phyloP scores from a whole-genome alignment of 192 early-diverging fungal species.

The Phlyctochytrium arcticum region DNA sequence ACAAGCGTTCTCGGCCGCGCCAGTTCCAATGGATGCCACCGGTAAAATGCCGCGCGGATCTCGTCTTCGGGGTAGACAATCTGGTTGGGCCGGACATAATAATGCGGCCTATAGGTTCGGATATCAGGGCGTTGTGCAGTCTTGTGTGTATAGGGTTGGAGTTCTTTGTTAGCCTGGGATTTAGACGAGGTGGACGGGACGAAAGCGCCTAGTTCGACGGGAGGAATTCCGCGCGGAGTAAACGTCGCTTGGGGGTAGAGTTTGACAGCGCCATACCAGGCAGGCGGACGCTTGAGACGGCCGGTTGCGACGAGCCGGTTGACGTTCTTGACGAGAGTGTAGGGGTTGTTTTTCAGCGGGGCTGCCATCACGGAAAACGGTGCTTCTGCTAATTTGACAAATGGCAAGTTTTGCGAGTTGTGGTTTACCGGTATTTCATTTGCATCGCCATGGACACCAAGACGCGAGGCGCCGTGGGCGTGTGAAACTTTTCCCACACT shows the following conservation, averaged over 20 bases:
- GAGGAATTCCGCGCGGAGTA: slow-evolving; percentile 4
- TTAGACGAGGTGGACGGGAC: no score
- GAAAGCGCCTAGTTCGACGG: slow-evolving; percentile 12
- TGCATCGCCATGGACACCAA: no score
- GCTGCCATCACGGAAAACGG: no score
- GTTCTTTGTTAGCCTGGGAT: no score
- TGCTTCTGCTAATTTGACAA: no score
- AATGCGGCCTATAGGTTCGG: slow-evolving; percentile 17
- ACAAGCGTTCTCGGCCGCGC: slow-evolving; percentile 64
- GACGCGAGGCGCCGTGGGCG: no score
- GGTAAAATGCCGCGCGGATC: slow-evolving; percentile 81
- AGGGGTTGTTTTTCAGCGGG: slow-evolving; percentile 22
- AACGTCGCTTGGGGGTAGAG: slow-evolving; percentile 5
- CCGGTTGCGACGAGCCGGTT: not conserved
- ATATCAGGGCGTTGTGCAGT: not conserved
- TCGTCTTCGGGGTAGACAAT: slow-evolving; percentile 89
- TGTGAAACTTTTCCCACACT: no score
- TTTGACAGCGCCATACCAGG: slow-evolving; percentile 16
- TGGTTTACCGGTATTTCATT: no score
- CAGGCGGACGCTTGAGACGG: not conserved
- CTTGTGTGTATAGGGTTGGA: not conserved
- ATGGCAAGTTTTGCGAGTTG: no score
- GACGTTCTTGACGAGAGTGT: slow-evolving; percentile 19
- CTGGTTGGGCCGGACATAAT: slow-evolving; percentile 13
- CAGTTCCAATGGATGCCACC: slow-evolving; percentile 90